Percentiles rank a stretch among this genome's conserved stretches.
Conservation (phyloP, 1,139 yeast genomes). For the Pichia kudriavzevii region DNA sequence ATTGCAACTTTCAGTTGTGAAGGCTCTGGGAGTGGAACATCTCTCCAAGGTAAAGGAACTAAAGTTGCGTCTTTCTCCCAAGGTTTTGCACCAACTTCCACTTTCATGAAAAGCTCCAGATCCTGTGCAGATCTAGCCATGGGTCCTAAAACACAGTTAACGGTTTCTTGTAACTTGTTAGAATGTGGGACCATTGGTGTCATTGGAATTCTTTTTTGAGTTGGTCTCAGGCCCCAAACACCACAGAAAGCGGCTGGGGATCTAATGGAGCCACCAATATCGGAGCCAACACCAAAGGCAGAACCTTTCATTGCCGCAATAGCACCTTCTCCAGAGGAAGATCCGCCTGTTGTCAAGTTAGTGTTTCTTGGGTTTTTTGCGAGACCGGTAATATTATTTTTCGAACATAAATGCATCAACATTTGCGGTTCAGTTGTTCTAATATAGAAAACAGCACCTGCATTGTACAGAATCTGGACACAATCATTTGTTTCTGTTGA, state of each 20-base stretch:
- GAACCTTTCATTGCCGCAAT: constrained; percentile 58
- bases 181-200: constrained; percentile 41
- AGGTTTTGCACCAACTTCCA: constrained; percentile 50
- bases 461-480: constrained; percentile 35
- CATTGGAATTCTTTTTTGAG: constrained; percentile 33
- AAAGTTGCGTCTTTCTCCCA: constrained; percentile 56
- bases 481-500: constrained; percentile 36
- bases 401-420: constrained; percentile 43
- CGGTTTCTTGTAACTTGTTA: constrained; percentile 17
- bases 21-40: constrained; percentile 35
- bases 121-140: constrained; percentile 37
- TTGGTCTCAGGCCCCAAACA: constrained; percentile 32
- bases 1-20: constrained; percentile 42
- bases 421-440: constrained; percentile 36
- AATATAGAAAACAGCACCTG: constrained; percentile 47
- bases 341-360: constrained; percentile 50
- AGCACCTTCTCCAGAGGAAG: constrained; percentile 71
- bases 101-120: constrained; percentile 43
- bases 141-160: constrained; percentile 23
- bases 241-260: constrained; percentile 35
- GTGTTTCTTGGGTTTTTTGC: constrained; percentile 44
- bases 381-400: constrained; percentile 38
- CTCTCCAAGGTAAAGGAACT: constrained; percentile 57
- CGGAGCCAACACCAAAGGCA: constrained; percentile 56
- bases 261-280: constrained; percentile 37